A percentile compares a stretch with the other conserved stretches of the same genome.
Evolutionary conservation across 2,329 filamentous ascomycete genomes (phyloP).

Genomic region (Aspergillus pseudoterreus): DNA sequence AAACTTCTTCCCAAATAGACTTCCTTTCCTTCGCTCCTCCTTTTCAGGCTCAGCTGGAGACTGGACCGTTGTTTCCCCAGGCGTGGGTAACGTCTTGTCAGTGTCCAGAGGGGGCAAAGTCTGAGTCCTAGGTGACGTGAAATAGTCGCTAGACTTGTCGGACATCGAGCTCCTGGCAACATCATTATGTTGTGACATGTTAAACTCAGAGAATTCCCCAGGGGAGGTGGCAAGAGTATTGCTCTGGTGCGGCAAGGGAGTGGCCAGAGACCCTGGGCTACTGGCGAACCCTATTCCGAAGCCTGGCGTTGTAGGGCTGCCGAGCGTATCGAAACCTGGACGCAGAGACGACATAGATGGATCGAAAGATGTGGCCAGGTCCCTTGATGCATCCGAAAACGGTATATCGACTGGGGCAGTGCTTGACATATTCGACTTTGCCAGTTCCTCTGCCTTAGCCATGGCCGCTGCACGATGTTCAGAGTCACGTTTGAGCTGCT

Average conservation of each 20-base stretch:
- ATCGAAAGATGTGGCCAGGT: conserved; percentile 23
- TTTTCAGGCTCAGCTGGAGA: conserved; percentile 57
- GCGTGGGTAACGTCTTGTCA: conserved; percentile 46
- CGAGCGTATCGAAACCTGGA: conserved; percentile 58
- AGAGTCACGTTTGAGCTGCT: conserved; percentile 81
- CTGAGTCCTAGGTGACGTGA: conserved; percentile 54
- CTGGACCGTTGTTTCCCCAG: conserved; percentile 42
- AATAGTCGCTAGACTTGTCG: conserved; percentile 69
- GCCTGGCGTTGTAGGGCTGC: conserved; percentile 67
- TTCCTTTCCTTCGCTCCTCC: conserved; percentile 55
- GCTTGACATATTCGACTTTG: conserved; percentile 52
- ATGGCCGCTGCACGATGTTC: conserved; percentile 67
- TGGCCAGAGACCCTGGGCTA: conserved; percentile 54
- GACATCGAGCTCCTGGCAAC: conserved; percentile 50
- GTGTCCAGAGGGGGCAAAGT: conserved; percentile 49
- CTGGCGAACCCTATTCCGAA: conserved; percentile 70
- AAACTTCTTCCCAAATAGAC: conserved; percentile 80
- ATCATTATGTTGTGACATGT: conserved; percentile 51
- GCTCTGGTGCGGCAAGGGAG: conserved; percentile 24
- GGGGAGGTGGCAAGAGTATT: conserved; percentile 32
- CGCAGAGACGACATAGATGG: conserved; percentile 55
- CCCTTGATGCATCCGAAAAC: conserved; percentile 21
- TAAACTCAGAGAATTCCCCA: conserved; percentile 29
- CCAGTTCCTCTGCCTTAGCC: conserved; percentile 57
- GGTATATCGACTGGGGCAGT: conserved; percentile 61